Evolutionary conservation across 768 basidiomycete species (phyloP), one percentile per base, ranked within the genome.

Genomic region (Udeniomyces megalosporus): DNA sequence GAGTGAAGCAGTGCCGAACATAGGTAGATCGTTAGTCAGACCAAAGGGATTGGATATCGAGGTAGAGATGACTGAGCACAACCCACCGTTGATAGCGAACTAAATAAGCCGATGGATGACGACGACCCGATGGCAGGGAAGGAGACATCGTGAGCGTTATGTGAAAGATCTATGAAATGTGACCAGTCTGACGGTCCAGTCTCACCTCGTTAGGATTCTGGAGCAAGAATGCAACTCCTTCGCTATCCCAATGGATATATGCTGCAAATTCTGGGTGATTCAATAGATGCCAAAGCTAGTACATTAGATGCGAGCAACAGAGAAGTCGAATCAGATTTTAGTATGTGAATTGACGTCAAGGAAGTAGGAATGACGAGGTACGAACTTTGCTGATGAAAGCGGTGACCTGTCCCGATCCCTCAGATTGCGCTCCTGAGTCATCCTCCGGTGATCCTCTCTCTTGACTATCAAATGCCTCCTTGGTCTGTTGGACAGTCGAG

Each of bases 191-290:
- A 42, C 10, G 17, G 10, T 8, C 38, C 17, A 17, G 38, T 8
- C 38, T 42, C 10, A 42, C 38, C 31, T 64, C 66, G 62, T 63
- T 63, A 17, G 58, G 46, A 44, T 66, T 66, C 24, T 51, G 56
- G 17, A 66, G 54, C 48, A 66, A 60, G 58, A 66, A 66, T 10
- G 66, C 57, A 24, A 60, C 51, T 0, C 66, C 66, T 26, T 45
- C 62, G 35, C 54, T 47, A 32, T 53, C 49, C 66, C 66, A 66
- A 4, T 53, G 42, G 26, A 66, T 58, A 59, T 64, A 66, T 4
- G 62, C 49, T 22, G 53, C 56, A 47, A 62, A 66, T 46, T 66
- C 61, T 28, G 44, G 35, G 6, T 12, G 31, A 38, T 44, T 59
- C 46, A 51, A 31, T 29, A 54, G 42, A 48, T 64, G 62, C 12